Percentiles rank a stretch among this genome's conserved stretches.
These are phyloP conservation scores for Lactuca saligna DNA, from an alignment of 129 eudicot genomes.

Conservation along the genomic window DNA sequence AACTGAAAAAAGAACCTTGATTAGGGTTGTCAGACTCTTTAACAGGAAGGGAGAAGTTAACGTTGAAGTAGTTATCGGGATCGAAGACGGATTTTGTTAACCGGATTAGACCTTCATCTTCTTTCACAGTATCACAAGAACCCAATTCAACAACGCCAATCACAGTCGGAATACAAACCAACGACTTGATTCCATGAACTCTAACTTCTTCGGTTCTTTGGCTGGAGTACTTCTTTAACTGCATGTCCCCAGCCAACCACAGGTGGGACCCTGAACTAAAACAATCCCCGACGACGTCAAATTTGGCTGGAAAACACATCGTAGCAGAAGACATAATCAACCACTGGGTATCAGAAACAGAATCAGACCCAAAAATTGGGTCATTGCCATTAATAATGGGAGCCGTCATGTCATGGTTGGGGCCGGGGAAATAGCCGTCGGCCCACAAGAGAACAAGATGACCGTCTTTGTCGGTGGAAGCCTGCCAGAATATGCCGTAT, in stretches of 20 bases:
- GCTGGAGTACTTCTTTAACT: slow-evolving; percentile 25
- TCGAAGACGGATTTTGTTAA: slow-evolving; percentile 36
- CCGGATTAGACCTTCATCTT: slow-evolving; percentile 34
- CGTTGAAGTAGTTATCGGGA: slow-evolving; percentile 10
- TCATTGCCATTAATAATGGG: slow-evolving; percentile 11
- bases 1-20: slow-evolving; percentile 8
- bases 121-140: slow-evolving; percentile 29
- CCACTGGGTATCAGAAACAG: slow-evolving; percentile 39
- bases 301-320: slow-evolving; percentile 29
- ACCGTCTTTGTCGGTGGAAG: slow-evolving; percentile 31
- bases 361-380: slow-evolving; percentile 16
- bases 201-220: slow-evolving; percentile 54
- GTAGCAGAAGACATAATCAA: slow-evolving; percentile 40
- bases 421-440: slow-evolving; percentile 40
- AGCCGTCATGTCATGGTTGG: not conserved
- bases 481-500: slow-evolving; percentile 56
- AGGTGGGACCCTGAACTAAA: slow-evolving; percentile 36
- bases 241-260: slow-evolving; percentile 42
- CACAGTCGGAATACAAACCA: slow-evolving; percentile 51
- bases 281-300: slow-evolving; percentile 37
- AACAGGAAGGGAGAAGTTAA: not conserved
- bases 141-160: slow-evolving; percentile 55
- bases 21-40: slow-evolving; percentile 24
- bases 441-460: slow-evolving; percentile 45
- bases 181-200: slow-evolving; percentile 37